Evolutionary conservation across 1,284 basidiomycete genomes (phyloP).

Genomic region (Hortiboletus rubellus): DNA sequence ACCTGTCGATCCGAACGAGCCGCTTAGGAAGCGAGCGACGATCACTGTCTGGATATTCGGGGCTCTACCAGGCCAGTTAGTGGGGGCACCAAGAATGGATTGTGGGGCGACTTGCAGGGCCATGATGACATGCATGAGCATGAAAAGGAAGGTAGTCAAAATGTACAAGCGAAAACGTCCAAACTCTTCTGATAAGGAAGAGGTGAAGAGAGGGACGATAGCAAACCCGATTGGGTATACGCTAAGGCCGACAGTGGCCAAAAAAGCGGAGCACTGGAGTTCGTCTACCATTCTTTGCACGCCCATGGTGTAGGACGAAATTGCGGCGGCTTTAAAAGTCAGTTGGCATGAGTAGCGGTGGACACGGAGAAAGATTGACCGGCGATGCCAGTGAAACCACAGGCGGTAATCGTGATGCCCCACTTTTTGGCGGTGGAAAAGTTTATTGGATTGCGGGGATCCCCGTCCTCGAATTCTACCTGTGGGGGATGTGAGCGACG

Average conservation of each 20-base stretch:
- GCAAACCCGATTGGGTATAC: conserved; percentile 49
- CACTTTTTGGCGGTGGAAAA: conserved; percentile 49
- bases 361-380: conserved; percentile 21
- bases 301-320: conserved; percentile 43
- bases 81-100: neutral
- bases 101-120: conserved; percentile 37
- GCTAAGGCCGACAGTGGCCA: conserved; percentile 41
- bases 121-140: conserved; percentile 40
- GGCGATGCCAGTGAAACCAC: conserved; percentile 32
- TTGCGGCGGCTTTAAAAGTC: conserved; percentile 31
- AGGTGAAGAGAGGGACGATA: conserved; percentile 49
- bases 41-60: conserved; percentile 35
- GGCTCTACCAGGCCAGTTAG: conserved; percentile 22
- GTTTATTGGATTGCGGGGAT: conserved; percentile 51
- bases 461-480: conserved; percentile 57
- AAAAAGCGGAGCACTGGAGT: conserved; percentile 38
- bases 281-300: conserved; percentile 44
- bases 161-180: conserved; percentile 50
- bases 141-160: conserved; percentile 40
- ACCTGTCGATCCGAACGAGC: conserved; percentile 50
- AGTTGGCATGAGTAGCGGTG: neutral
- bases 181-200: conserved; percentile 53
- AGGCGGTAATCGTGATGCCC: conserved; percentile 35
- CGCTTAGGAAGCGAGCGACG: conserved; percentile 30
- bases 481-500: conserved; percentile 19